Evolutionary conservation across 1,284 basidiomycete genomes (phyloP), one percentile per base, ranked within the genome.

Genomic region (Trichosporon faecale): DNA sequence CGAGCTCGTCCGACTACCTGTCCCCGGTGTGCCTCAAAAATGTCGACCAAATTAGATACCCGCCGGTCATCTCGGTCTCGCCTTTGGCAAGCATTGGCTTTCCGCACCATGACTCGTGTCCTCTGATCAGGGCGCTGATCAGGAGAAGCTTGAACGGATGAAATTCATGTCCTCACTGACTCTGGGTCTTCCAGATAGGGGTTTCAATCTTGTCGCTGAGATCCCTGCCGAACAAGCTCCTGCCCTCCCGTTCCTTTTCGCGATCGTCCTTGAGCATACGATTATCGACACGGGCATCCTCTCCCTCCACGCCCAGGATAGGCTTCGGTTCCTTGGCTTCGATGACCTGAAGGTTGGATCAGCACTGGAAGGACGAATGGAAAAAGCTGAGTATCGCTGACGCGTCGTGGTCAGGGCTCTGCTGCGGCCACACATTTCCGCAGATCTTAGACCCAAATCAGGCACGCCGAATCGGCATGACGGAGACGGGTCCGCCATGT

Each of bases 301-400:
- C 94, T 29, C 92, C 92, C 82, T 98, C 94, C 0, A 97, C 90
- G 1, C 90, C 89, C 2, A 98, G 83, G 57, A 91, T 89, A 1
- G 94, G 89, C 77, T 94, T 89, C 0, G 96, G 92, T 25, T 90
- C 94, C 84, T 97, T 97, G 6, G 95, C 95, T 52, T 96, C 92
- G 74, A 98, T 87, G 29, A 98, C 91, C 95, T 97, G 76, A 2
- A 33, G n/a, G 29, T 33, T 18, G 12, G 27, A 23, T 61, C 27
- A 61, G 57, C 57, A 16, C 16, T 33, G 3, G 8, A 14, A n/a
- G 18, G 3, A 14, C 57, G 7, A 2, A n/a, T 33, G 9, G 18
- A 61, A 12, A 55, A 57, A 16, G 27, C 33, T 23, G 57, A 16
- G 8, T 1, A 6, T 29, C 57, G 57, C 57, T 61, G 27, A 31